Evolutionary conservation across 805 yeast genomes (phyloP).

Genomic region (Torulaspora delbrueckii): DNA sequence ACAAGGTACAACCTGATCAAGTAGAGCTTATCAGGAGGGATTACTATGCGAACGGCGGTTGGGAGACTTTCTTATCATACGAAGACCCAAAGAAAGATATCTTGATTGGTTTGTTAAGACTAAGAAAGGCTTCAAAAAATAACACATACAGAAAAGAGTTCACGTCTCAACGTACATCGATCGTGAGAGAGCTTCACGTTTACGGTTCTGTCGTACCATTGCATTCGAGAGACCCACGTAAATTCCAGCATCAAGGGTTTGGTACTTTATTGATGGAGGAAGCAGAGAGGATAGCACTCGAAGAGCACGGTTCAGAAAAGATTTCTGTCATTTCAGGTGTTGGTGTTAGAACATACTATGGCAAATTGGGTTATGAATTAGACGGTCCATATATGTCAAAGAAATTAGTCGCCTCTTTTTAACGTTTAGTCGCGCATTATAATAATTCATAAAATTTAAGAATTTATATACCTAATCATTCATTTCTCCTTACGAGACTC

Average conservation of each 20-base stretch:
- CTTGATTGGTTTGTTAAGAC: conserved; percentile 80
- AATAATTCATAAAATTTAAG: not conserved
- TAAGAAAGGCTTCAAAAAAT: conserved; percentile 83
- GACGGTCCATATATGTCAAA: conserved; percentile 99
- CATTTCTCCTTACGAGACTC: conserved; percentile 10
- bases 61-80: conserved; percentile 95
- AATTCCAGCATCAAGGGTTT: conserved; percentile 98
- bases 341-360: conserved; percentile 94
- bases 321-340: conserved; percentile 95
- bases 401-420: conserved; percentile 3
- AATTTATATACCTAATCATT: not conserved
- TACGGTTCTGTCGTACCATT: conserved; percentile 96
- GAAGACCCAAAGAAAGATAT: conserved; percentile 98
- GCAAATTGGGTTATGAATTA: conserved; percentile 80
- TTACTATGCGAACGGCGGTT: conserved; percentile 95
- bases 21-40: conserved; percentile 93
- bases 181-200: conserved; percentile 95
- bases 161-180: conserved; percentile 75
- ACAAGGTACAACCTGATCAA: conserved; percentile 93
- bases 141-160: conserved; percentile 90
- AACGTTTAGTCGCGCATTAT: not conserved
- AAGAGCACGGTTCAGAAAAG: conserved; percentile 89
- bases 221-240: conserved; percentile 93
- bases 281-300: conserved; percentile 91
- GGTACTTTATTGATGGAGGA: conserved; percentile 98